Evolutionary conservation across 345 rosid genomes (phyloP).

Genomic region (Hevea brasiliensis): DNA sequence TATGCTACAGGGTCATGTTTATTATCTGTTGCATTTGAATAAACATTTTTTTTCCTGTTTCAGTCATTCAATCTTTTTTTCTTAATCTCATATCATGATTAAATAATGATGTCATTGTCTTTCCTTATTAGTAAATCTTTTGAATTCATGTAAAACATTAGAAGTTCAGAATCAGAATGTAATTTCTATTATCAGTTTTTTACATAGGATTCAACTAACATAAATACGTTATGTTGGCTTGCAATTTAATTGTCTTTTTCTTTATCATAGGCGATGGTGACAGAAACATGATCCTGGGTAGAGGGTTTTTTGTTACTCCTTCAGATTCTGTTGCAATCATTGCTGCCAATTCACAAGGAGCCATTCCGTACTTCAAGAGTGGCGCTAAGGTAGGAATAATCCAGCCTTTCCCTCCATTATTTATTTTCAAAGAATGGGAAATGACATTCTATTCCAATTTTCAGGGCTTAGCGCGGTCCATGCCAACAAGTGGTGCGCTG

Average conservation of each 20-base stretch:
- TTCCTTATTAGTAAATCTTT: not conserved
- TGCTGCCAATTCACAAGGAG: conserved; percentile 84
- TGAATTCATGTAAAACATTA: not conserved
- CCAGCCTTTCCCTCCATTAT: conserved; percentile 4
- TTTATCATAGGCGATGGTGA: conserved; percentile 74
- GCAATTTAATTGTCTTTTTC: not conserved
- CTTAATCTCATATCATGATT: not conserved
- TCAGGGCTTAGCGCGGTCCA: conserved; percentile 92
- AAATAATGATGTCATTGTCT: not conserved
- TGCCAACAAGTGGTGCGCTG: conserved; percentile 98
- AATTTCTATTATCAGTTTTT: not conserved
- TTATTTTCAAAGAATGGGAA: not conserved
- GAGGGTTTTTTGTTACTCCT: conserved; percentile 81
- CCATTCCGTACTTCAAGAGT: conserved; percentile 73
- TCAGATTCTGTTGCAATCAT: conserved; percentile 93
- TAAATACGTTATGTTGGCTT: not conserved
- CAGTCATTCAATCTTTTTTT: not conserved
- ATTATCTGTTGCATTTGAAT: not conserved
- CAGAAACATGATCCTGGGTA: conserved; percentile 93
- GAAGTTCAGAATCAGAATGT: not conserved
- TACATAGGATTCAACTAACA: not conserved
- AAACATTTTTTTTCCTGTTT: not conserved
- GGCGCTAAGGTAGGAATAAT: conserved; percentile 68
- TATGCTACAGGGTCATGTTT: not conserved
- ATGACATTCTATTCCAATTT: conserved; percentile 20